Conservation (phyloP, 805 yeast species). For the Cyberlindnera subsufficiens region DNA sequence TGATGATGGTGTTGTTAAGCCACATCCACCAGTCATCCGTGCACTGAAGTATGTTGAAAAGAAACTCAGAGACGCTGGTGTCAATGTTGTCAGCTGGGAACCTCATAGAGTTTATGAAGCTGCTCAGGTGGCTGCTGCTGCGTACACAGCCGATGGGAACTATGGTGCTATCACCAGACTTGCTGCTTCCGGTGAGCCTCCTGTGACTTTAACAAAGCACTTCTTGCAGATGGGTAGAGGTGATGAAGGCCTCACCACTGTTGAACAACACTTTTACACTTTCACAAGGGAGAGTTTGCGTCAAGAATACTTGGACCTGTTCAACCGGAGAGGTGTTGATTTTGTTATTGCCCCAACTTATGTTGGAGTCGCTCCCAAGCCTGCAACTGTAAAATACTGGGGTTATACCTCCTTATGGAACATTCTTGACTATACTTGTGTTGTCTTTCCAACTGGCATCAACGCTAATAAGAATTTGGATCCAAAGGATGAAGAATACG, state of each 20-base stretch:
- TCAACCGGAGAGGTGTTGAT: constrained; percentile 50
- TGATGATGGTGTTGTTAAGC: constrained; percentile 59
- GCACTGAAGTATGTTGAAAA: constrained; percentile 46
- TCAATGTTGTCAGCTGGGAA: constrained; percentile 44
- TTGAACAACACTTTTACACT: constrained; percentile 53
- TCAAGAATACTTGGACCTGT: constrained; percentile 45
- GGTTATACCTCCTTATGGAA: constrained; percentile 73
- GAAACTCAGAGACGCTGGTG: constrained; percentile 53
- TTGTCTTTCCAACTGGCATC: constrained; percentile 48
- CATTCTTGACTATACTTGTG: constrained; percentile 61
- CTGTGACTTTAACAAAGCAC: constrained; percentile 57
- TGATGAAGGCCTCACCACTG: constrained; percentile 34
- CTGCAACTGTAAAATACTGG: constrained; percentile 62
- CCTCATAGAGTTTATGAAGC: constrained; percentile 54
- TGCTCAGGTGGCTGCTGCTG: constrained; percentile 44
- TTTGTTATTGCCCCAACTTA: constrained; percentile 61
- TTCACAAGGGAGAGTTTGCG: constrained; percentile 50
- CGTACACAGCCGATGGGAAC: constrained; percentile 68
- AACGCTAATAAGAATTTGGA: constrained; percentile 26
- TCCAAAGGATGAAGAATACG: neutral
- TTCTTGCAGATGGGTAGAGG: constrained; percentile 53
- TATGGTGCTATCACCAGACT: constrained; percentile 44
- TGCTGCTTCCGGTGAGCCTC: constrained; percentile 61
- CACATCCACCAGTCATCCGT: constrained; percentile 57
- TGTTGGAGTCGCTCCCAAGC: constrained; percentile 63